These are phyloP conservation scores for Combretum micranthum DNA, from an alignment of 345 rosid species.

Conservation along the genomic window DNA sequence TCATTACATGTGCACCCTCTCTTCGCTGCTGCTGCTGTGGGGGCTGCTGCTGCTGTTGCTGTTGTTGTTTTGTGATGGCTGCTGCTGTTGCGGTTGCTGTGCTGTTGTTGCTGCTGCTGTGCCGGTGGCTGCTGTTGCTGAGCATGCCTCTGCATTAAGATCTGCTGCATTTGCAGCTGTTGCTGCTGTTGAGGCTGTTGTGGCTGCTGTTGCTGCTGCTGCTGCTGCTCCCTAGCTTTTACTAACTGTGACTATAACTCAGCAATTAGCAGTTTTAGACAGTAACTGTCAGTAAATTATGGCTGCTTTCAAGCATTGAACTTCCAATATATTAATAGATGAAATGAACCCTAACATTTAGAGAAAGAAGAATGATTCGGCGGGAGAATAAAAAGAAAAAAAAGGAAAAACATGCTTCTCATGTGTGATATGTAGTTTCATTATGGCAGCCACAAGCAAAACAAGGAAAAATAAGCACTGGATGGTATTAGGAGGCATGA, in stretches of 20 bases:
- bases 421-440: too few relatives aligned
- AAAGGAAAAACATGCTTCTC: too few relatives aligned
- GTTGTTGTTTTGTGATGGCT: slow-evolving; percentile 43
- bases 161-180: slow-evolving; percentile 47
- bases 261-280: not conserved
- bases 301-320: too few relatives aligned
- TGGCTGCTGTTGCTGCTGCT: slow-evolving; percentile 46
- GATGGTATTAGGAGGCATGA: too few relatives aligned
- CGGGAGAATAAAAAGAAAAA: too few relatives aligned
- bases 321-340: too few relatives aligned
- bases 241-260: slow-evolving; percentile 33
- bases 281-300: not conserved
- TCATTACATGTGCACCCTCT: slow-evolving; percentile 68
- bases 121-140: slow-evolving; percentile 46
- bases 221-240: slow-evolving; percentile 40
- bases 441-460: too few relatives aligned
- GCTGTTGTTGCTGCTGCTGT: slow-evolving; percentile 43
- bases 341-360: too few relatives aligned
- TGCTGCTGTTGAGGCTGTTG: slow-evolving; percentile 40
- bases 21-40: slow-evolving; percentile 73
- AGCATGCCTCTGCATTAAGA: slow-evolving; percentile 36
- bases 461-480: too few relatives aligned
- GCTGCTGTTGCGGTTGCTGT: slow-evolving; percentile 38
- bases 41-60: slow-evolving; percentile 36
- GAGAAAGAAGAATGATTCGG: too few relatives aligned